phyloP scores from a whole-genome alignment of 2,329 filamentous ascomycete species.

The Bipolaris sorokiniana region DNA sequence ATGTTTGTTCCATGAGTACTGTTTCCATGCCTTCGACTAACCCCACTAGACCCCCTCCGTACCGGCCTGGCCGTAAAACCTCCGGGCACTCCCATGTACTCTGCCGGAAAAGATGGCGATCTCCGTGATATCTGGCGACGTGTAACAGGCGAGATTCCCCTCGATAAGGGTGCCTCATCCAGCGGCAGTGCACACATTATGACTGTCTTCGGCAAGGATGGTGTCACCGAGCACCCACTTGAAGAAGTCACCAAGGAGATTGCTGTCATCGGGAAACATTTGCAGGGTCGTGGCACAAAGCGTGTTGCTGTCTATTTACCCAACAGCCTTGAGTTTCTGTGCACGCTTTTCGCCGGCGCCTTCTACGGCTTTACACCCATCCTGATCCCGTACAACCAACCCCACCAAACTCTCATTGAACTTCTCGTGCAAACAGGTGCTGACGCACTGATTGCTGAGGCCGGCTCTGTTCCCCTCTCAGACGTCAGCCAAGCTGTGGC shows the following conservation, averaged over 20 bases:
- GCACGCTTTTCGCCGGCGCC: constrained; percentile 80
- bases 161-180: constrained; percentile 68
- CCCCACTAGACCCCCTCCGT: constrained; percentile 43
- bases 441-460: constrained; percentile 82
- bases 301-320: constrained; percentile 89
- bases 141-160: constrained; percentile 67
- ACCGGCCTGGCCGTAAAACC: constrained; percentile 73
- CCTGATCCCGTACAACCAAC: constrained; percentile 80
- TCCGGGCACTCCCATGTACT: constrained; percentile 79
- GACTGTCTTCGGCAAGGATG: constrained; percentile 78
- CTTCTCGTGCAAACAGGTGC: constrained; percentile 76
- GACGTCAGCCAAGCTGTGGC: constrained; percentile 71
- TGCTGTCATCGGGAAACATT: constrained; percentile 79
- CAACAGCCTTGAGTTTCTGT: constrained; percentile 88
- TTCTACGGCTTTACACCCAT: constrained; percentile 89
- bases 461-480: constrained; percentile 84
- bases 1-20: not conserved
- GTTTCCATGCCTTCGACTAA: constrained; percentile 23
- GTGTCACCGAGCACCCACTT: constrained; percentile 72
- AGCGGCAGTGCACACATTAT: constrained; percentile 73
- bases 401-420: constrained; percentile 70
- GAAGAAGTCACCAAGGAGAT: constrained; percentile 83
- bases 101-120: constrained; percentile 82
- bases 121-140: constrained; percentile 88
- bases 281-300: constrained; percentile 70